These are phyloP conservation scores for Pichia cactophila DNA, from an alignment of 1,139 yeast species.

Conservation along the genomic window DNA sequence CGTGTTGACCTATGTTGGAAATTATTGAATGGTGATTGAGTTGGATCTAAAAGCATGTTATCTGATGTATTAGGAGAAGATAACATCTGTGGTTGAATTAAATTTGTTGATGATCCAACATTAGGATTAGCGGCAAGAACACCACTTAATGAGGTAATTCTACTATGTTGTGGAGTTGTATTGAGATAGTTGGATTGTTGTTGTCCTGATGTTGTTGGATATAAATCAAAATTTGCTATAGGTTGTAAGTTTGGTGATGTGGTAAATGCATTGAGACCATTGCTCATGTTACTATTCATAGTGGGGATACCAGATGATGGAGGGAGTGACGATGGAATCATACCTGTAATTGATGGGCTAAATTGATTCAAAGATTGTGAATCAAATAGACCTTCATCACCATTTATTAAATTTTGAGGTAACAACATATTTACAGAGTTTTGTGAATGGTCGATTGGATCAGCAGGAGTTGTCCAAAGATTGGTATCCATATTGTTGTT, in stretches of 20 bases:
- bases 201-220: constrained; percentile 3
- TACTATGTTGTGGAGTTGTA: constrained; percentile 12
- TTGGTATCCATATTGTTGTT: constrained; percentile 4
- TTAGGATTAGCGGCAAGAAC: constrained; percentile 1
- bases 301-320: not conserved
- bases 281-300: not conserved
- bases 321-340: not conserved
- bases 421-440: constrained; percentile 21
- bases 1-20: not conserved
- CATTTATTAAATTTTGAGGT: constrained; percentile 25
- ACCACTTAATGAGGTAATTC: constrained; percentile 17
- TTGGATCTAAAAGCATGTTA: not conserved
- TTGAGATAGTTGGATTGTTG: constrained; percentile 2
- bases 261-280: not conserved
- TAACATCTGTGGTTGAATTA: not conserved
- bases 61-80: not conserved
- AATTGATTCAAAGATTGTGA: constrained; percentile 3
- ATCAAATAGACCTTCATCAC: constrained; percentile 16
- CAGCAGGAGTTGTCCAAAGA: not conserved
- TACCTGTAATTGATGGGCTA: not conserved
- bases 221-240: constrained; percentile 11
- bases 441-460: not conserved
- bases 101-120: not conserved
- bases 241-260: constrained; percentile 14
- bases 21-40: constrained; percentile 12